Evolutionary conservation across 2,329 filamentous ascomycete genomes (phyloP).

Genomic region (Cladosporium oxysporum): DNA sequence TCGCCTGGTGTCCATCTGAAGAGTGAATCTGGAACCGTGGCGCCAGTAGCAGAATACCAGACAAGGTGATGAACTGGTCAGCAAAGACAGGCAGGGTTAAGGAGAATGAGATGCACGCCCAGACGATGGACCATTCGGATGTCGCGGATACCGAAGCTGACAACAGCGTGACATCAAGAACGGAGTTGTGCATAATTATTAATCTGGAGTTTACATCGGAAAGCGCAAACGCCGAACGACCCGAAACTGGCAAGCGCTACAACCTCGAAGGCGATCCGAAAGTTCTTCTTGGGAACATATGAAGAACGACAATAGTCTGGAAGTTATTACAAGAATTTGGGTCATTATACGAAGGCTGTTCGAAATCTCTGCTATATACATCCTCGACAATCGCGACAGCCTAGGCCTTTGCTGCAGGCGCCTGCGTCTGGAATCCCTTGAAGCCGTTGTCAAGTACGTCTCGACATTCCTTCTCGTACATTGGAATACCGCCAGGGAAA

Average conservation of each 20-base stretch:
- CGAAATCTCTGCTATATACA: background rate
- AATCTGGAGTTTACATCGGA: constrained; percentile 7
- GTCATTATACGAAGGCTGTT: background rate
- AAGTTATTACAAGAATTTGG: background rate
- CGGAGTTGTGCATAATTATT: constrained; percentile 10
- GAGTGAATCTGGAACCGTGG: background rate
- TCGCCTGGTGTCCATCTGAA: background rate
- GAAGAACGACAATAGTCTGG: background rate
- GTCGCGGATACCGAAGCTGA: constrained; percentile 3
- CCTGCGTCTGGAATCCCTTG: constrained; percentile 28
- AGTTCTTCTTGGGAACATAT: background rate
- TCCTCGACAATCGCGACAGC: background rate
- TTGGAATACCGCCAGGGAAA: constrained; percentile 41
- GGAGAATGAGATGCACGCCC: background rate
- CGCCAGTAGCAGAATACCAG: background rate
- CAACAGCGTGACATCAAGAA: constrained; percentile 5
- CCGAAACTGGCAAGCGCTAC: background rate
- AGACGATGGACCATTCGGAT: background rate
- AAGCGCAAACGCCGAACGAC: background rate
- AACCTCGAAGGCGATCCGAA: background rate
- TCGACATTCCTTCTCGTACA: constrained; percentile 42
- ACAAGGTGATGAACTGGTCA: background rate
- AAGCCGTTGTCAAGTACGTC: constrained; percentile 37
- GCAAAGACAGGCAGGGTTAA: background rate
- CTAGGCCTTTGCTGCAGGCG: constrained; percentile 14